phyloP scores from a whole-genome alignment of 164 flowering plant species.

The Aristolochia contorta region DNA sequence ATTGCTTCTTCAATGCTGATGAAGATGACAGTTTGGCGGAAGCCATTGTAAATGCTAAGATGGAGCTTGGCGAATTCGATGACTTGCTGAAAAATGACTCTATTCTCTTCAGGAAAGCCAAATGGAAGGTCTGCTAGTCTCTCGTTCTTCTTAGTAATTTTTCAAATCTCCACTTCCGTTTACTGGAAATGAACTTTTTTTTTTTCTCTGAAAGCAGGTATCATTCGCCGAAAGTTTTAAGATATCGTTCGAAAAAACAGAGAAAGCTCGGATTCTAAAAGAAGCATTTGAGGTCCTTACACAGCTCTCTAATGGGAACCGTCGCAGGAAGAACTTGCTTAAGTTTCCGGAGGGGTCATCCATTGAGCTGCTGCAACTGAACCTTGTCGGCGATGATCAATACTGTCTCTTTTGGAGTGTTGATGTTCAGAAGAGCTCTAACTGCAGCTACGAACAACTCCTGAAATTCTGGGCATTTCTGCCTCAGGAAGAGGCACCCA shows the following conservation, averaged over 20 bases:
- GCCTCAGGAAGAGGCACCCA: constrained; percentile 41
- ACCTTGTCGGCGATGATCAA: constrained; percentile 18
- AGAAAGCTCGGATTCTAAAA: constrained; percentile 4
- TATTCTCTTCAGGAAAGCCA: too few species aligned
- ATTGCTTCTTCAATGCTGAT: too few species aligned
- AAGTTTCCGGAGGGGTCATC: constrained; percentile 5
- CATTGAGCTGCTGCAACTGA: constrained; percentile 19
- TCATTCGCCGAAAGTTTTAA: constrained; percentile 21
- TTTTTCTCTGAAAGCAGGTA: constrained; percentile 18
- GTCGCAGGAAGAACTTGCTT: constrained; percentile 8
- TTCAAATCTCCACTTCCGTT: too few species aligned
- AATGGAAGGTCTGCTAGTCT: too few species aligned
- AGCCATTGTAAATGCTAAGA: too few species aligned
- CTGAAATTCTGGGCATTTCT: constrained; percentile 64
- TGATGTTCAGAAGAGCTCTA: constrained; percentile 14
- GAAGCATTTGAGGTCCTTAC: constrained; percentile 15
- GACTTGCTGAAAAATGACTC: too few species aligned
- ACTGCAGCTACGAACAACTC: constrained; percentile 18
- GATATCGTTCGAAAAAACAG: constrained; percentile 16
- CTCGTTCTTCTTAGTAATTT: too few species aligned
- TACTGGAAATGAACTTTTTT: not conserved
- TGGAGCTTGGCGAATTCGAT: too few species aligned
- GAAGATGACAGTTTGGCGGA: too few species aligned
- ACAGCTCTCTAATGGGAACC: constrained; percentile 38
- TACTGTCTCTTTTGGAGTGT: constrained; percentile 30